Percentiles rank a stretch among this genome's conserved stretches.
phyloP scores from a whole-genome alignment of 106 monocot species.

The Phalaenopsis aphrodite region DNA sequence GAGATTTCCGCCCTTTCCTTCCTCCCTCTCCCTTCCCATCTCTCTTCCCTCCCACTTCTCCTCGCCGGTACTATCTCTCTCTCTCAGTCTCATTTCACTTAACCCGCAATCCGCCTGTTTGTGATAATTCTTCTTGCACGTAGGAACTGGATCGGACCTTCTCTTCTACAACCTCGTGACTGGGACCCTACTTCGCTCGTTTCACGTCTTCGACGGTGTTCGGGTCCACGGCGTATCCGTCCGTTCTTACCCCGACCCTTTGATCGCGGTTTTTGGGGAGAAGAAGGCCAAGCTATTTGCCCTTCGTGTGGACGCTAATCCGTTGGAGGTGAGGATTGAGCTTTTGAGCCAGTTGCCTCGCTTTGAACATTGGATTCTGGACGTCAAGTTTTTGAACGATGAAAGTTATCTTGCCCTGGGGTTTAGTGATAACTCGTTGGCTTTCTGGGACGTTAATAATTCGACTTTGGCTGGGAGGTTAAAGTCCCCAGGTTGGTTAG shows the following conservation, averaged over 20 bases:
- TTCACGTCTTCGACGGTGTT: constrained; percentile 62
- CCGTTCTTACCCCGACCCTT: constrained; percentile 8
- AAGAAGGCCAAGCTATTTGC: constrained; percentile 51
- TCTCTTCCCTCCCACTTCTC: constrained; percentile 59
- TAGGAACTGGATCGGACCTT: constrained; percentile 77
- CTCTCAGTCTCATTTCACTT: neutral
- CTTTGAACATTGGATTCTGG: constrained; percentile 95
- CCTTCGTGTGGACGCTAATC: constrained; percentile 5
- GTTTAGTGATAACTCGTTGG: constrained; percentile 85
- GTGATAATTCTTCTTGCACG: neutral
- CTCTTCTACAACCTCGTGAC: constrained; percentile 47
- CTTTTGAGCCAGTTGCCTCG: constrained; percentile 33
- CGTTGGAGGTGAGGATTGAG: constrained; percentile 25
- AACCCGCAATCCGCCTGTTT: neutral
- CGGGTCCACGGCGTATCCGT: constrained; percentile 70
- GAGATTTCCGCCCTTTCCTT: constrained; percentile 88
- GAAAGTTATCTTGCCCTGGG: constrained; percentile 60
- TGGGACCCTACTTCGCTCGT: constrained; percentile 31
- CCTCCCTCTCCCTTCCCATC: constrained; percentile 25
- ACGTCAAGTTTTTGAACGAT: constrained; percentile 52
- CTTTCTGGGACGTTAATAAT: constrained; percentile 56
- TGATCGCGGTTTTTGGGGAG: constrained; percentile 73
- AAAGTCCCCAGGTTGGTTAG: constrained; percentile 41
- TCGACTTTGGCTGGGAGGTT: constrained; percentile 24
- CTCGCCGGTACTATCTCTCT: constrained; percentile 50